phyloP scores from a whole-genome alignment of 1,284 basidiomycete genomes.

The Cryptococcus jaspeensis region DNA sequence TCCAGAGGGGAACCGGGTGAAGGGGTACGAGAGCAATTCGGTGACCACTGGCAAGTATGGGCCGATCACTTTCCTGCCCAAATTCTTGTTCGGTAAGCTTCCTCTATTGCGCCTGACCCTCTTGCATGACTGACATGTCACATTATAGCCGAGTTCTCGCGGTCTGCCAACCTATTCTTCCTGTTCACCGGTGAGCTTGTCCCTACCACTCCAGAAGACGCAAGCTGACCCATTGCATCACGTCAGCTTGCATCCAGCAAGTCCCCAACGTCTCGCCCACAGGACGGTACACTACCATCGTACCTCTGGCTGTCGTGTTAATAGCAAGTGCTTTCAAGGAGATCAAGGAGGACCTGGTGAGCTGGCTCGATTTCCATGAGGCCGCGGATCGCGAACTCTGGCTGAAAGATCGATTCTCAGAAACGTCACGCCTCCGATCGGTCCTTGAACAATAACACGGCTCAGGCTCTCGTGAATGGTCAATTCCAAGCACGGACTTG shows the following conservation, averaged over 20 bases:
- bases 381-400: background rate
- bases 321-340: slow-evolving; percentile 97
- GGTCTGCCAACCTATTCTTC: slow-evolving; percentile 99
- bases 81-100: slow-evolving; percentile 80
- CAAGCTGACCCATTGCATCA: background rate
- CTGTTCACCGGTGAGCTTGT: slow-evolving; percentile 70
- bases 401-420: slow-evolving; percentile 7
- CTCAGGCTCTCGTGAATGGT: slow-evolving; percentile 70
- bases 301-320: slow-evolving; percentile 82
- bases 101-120: background rate
- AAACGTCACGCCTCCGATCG: slow-evolving; percentile 96
- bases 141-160: slow-evolving; percentile 54
- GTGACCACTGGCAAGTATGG: slow-evolving; percentile 98
- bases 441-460: slow-evolving; percentile 80
- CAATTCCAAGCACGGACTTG: slow-evolving; percentile 77
- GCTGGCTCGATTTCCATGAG: slow-evolving; percentile 22
- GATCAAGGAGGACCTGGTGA: slow-evolving; percentile 80
- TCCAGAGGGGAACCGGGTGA: slow-evolving; percentile 55
- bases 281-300: slow-evolving; percentile 93
- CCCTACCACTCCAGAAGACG: background rate
- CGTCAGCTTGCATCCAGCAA: slow-evolving; percentile 85
- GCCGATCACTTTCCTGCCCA: slow-evolving; percentile 80
- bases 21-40: slow-evolving; percentile 74
- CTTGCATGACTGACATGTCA: slow-evolving; percentile 1
- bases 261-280: slow-evolving; percentile 97